Conservation (phyloP, 2,329 filamentous ascomycete genomes). For the Fusarium nurragi region DNA sequence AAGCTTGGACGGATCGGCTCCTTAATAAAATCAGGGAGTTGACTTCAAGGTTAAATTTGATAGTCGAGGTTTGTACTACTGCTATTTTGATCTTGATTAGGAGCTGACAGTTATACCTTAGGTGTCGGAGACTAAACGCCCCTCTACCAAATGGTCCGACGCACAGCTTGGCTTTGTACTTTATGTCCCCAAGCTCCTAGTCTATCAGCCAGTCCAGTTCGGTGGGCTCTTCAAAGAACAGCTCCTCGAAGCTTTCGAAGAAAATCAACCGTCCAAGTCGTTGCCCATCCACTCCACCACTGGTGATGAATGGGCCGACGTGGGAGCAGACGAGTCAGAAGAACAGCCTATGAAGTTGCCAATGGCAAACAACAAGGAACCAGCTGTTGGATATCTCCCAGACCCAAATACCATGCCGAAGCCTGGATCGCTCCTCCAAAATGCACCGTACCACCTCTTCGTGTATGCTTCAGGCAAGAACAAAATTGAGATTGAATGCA, state of each 20-base stretch:
- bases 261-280: conserved; percentile 22
- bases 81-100: not conserved
- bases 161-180: conserved; percentile 53
- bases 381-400: conserved; percentile 50
- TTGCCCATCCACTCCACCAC: conserved; percentile 37
- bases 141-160: conserved; percentile 52
- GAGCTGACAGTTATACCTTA: not conserved
- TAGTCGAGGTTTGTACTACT: conserved; percentile 49
- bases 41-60: conserved; percentile 46
- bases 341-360: conserved; percentile 8
- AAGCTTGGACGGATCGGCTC: conserved; percentile 55
- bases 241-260: conserved; percentile 51
- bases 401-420: conserved; percentile 53
- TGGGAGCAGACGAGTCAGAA: conserved; percentile 46
- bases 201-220: conserved; percentile 48
- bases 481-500: conserved; percentile 56
- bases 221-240: conserved; percentile 49
- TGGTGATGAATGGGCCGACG: conserved; percentile 58
- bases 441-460: conserved; percentile 59
- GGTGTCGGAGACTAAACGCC: conserved; percentile 40
- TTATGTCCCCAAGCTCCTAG: conserved; percentile 48
- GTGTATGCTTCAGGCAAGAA: conserved; percentile 46
- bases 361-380: not conserved
- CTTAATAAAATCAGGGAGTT: conserved; percentile 48
- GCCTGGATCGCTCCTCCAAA: conserved; percentile 58